phyloP scores from a whole-genome alignment of 352 stramenopile genomes.

The Phytopythium litorale region DNA sequence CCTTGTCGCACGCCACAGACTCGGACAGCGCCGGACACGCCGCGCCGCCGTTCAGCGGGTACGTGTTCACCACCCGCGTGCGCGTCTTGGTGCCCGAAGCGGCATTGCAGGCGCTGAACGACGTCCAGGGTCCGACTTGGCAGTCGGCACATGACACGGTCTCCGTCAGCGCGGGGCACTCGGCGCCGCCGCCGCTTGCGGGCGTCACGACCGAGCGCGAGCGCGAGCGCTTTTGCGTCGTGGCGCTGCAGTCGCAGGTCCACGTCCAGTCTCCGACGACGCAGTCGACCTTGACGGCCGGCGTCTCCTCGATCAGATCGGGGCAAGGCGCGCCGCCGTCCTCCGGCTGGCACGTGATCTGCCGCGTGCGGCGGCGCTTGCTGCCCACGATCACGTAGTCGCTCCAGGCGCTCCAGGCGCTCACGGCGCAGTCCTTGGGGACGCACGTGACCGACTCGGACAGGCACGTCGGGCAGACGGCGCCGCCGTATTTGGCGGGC shows the following conservation, averaged over 20 bases:
- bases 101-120: constrained; percentile 24
- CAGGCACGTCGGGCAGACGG: constrained; percentile 17
- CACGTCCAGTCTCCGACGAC: constrained; percentile 29
- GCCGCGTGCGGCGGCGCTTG: constrained; percentile 36
- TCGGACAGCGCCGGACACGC: constrained; percentile 29
- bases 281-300: constrained; percentile 35
- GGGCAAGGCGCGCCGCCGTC: constrained; percentile 47
- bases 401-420: constrained; percentile 28
- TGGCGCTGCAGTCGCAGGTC: constrained; percentile 19
- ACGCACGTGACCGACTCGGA: constrained; percentile 23
- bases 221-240: constrained; percentile 26
- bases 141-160: constrained; percentile 36
- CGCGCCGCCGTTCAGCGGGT: constrained; percentile 18
- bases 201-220: constrained; percentile 24
- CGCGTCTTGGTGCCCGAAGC: constrained; percentile 29
- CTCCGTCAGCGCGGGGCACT: constrained; percentile 42
- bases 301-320: constrained; percentile 28
- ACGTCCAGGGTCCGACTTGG: constrained; percentile 28
- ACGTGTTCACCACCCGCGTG: constrained; percentile 22
- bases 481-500: constrained; percentile 31
- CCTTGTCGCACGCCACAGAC: constrained; percentile 26
- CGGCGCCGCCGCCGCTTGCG: constrained; percentile 25
- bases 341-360: constrained; percentile 21
- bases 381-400: constrained; percentile 28
- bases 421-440: constrained; percentile 39